Conservation (phyloP, 2,329 filamentous ascomycete species). For the Aspergillus proliferans region DNA sequence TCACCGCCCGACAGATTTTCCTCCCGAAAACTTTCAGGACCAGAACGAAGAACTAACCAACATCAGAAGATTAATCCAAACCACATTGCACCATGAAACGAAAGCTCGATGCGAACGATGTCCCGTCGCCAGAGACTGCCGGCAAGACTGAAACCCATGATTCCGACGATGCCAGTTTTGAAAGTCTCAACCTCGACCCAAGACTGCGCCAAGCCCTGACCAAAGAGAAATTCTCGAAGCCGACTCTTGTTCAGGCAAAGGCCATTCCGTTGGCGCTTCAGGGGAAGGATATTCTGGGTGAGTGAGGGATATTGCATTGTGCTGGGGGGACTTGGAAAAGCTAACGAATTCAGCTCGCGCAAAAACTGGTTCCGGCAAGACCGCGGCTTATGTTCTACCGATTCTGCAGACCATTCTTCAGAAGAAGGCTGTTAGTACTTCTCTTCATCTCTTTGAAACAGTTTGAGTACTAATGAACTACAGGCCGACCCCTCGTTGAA, state of each 20-base stretch:
- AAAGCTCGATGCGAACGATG: conserved; percentile 44
- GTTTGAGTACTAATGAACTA: conserved; percentile 1
- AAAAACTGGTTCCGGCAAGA: conserved; percentile 95
- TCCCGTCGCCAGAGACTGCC: conserved; percentile 33
- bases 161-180: conserved; percentile 54
- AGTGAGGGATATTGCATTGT: conserved; percentile 1
- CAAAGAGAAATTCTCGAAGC: conserved; percentile 74
- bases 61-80: conserved; percentile 4
- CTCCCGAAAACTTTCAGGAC: conserved; percentile 22
- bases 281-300: conserved; percentile 75
- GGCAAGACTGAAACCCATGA: conserved; percentile 20
- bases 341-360: conserved; percentile 59
- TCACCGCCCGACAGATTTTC: conserved; percentile 30
- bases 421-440: conserved; percentile 57
- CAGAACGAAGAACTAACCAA: not conserved
- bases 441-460: not conserved
- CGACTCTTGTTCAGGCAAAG: conserved; percentile 81
- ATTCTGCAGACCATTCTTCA: conserved; percentile 79
- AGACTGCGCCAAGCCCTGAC: conserved; percentile 80
- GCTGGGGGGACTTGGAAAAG: not conserved
- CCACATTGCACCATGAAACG: conserved; percentile 39
- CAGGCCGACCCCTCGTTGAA: conserved; percentile 35
- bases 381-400: conserved; percentile 87
- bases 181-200: conserved; percentile 72
- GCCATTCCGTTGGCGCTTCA: conserved; percentile 83